These are phyloP conservation scores for Aspergillus uvarum DNA, from an alignment of 2,329 filamentous ascomycete species.

Conservation along the genomic window DNA sequence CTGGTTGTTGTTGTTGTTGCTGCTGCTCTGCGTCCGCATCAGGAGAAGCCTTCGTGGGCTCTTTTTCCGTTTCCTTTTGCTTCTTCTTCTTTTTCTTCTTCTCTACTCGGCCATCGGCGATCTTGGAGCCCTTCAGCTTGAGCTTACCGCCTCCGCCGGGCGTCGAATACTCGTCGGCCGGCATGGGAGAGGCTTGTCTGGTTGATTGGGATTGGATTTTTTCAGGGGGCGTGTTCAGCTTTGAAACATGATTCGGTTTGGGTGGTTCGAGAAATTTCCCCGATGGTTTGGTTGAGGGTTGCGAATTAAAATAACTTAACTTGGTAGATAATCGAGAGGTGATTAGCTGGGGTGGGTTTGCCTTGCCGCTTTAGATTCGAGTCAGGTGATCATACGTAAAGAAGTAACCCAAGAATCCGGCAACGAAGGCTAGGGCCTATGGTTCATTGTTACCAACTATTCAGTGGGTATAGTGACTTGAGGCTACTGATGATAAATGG, in stretches of 20 bases:
- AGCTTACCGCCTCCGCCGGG: conserved; percentile 68
- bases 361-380: not conserved
- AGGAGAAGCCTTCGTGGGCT: not conserved
- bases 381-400: conserved; percentile 15
- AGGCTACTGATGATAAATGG: too few species aligned
- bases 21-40: conserved; percentile 1
- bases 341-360: not conserved
- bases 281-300: not conserved
- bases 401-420: not conserved
- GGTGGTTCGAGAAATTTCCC: not conserved
- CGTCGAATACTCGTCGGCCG: conserved; percentile 67
- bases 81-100: conserved; percentile 53
- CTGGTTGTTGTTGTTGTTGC: conserved; percentile 9
- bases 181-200: conserved; percentile 17
- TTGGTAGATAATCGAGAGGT: not conserved
- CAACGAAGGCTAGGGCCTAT: not conserved
- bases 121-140: conserved; percentile 77
- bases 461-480: too few species aligned
- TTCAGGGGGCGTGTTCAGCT: not conserved
- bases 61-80: conserved; percentile 31
- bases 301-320: too few species aligned
- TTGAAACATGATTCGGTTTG: not conserved
- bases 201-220: not conserved
- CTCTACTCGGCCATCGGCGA: conserved; percentile 50
- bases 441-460: not conserved